These are phyloP conservation scores for Fusarium udum DNA, from an alignment of 2,329 filamentous ascomycete genomes.

Conservation along the genomic window DNA sequence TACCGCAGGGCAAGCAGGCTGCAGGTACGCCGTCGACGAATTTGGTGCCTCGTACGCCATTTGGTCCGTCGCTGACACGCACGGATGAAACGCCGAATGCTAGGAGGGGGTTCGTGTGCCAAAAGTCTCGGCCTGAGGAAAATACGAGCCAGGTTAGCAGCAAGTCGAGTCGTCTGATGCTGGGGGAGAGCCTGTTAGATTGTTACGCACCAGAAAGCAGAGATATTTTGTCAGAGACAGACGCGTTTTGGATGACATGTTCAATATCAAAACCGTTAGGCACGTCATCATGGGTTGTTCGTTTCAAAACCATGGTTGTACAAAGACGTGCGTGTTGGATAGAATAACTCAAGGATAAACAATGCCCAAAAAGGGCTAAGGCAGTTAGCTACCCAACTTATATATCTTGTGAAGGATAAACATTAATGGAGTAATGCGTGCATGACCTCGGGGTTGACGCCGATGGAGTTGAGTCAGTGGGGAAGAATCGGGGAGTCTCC, in stretches of 20 bases:
- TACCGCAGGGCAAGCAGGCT: neutral
- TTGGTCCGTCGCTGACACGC: neutral
- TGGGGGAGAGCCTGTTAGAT: rapidly evolving
- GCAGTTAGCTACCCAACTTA: neutral
- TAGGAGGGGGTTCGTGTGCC: neutral
- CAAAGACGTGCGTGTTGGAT: neutral
- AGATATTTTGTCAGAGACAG: neutral
- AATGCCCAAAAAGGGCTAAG: neutral
- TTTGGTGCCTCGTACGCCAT: neutral
- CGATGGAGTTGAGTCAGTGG: neutral
- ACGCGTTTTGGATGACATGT: neutral
- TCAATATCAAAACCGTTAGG: neutral
- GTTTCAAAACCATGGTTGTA: neutral
- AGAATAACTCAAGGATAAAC: neutral
- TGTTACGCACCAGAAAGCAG: neutral
- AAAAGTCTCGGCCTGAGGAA: neutral
- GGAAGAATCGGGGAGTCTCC: neutral
- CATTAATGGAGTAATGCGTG: neutral
- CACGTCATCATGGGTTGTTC: neutral
- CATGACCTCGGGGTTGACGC: neutral
- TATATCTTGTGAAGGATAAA: neutral
- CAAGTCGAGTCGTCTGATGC: neutral
- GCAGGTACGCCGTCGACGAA: neutral
- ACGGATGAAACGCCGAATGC: neutral
- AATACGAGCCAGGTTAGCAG: neutral